Conservation (phyloP, 192 early-diverging fungal species). For the Podila verticillata region DNA sequence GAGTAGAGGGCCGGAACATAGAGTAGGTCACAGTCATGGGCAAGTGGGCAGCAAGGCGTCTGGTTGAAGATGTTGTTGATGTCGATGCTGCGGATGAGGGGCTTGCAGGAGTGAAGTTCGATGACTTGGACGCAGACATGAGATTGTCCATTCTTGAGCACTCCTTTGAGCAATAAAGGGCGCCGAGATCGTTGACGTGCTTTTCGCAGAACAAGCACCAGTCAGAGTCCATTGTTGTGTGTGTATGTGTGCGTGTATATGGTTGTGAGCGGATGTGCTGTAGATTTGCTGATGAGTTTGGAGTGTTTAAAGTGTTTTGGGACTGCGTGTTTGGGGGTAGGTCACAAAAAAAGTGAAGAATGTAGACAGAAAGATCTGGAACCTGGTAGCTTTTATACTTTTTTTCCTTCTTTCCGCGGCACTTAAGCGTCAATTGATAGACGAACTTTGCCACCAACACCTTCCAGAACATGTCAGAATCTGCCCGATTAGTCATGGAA, state of each 20-base stretch:
- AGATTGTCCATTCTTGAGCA: conserved; percentile 7
- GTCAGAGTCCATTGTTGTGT: conserved; percentile 7
- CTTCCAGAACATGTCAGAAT: neutral
- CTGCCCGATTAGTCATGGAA: neutral
- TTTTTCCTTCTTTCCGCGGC: neutral
- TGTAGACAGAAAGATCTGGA: neutral
- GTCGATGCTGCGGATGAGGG: neutral
- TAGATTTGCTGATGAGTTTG: too few relatives aligned
- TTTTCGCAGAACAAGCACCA: conserved; percentile 12
- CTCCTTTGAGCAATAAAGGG: neutral
- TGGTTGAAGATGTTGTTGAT: neutral
- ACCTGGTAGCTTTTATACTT: neutral
- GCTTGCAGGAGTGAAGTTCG: neutral
- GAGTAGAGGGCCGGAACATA: conserved; percentile 3
- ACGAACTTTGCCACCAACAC: conserved; percentile 3
- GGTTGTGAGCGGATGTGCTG: neutral
- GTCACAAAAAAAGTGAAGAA: neutral
- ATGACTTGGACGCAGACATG: neutral
- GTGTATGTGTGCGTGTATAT: neutral
- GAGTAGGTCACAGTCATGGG: conserved; percentile 7
- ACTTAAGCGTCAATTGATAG: neutral
- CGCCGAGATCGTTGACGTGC: neutral
- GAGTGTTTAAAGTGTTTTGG: neutral
- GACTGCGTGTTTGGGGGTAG: neutral
- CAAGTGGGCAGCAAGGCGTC: neutral